Base-by-base conservation (phyloP, 2,329 filamentous ascomycete species). In the Incumbomyces lentus region DNA sequence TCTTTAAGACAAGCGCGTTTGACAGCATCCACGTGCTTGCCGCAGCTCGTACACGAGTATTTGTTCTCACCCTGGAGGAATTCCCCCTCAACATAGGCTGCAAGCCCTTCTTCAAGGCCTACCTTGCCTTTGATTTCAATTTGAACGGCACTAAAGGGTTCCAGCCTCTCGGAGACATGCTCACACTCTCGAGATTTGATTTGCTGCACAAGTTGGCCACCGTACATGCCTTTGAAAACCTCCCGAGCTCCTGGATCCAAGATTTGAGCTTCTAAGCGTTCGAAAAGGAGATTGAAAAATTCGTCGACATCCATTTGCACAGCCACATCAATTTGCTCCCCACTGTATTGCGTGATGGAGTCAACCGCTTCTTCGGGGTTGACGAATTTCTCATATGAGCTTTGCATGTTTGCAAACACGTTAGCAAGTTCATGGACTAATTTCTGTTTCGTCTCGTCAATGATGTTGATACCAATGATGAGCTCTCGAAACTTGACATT, bases 221-320 rank as follows among this genome's bases (percentile, higher is more conserved):
- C 88, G 59, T 92, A 98, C 58, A 96, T 92, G 0, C 81, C 81
- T 41, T 84, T 78, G 53, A 98, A 83, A 17, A 66, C 68, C 52
- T 78, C 80, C 64, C 86, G 94, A 30, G 79, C 78, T n/a, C 79
- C 73, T 1, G 72, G 65, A 8, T 76, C 74, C 14, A 75, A 64
- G 53, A 96, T 79, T 58, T 95, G 86, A 7, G 79, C 77, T 61
- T 98, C 93, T 77, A 88, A 88, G 19, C 88, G 79, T 62, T 94
- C 88, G 57, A 96, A 92, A 0, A 98, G 74, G 3, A 95, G 74
- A 58, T 92, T 95, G 68, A 93, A 96, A 62, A 96, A 98, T 62
- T 95, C 89, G 56, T 96, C 92, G 4, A 95, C 92, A 61, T 98
- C 92, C 86, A 98, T 96, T 64, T 98, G 92, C 49, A 85, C 79